phyloP scores from a whole-genome alignment of 768 basidiomycete genomes.

The Hygrocybe coccinea region DNA sequence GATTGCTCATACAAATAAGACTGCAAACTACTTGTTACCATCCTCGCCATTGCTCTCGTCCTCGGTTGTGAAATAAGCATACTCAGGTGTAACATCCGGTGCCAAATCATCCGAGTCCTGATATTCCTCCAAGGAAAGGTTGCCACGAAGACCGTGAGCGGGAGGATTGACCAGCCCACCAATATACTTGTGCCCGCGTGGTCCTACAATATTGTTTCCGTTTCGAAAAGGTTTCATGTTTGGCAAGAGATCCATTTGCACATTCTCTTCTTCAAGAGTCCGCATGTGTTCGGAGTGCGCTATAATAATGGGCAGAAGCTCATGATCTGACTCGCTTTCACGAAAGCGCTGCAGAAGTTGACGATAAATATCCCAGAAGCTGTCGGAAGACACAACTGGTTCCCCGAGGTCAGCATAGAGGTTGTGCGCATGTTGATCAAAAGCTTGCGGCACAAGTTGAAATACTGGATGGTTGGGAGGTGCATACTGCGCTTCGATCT shows the following conservation, averaged over 20 bases:
- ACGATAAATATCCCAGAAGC: background rate
- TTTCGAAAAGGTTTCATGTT: background rate
- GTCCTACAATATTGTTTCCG: background rate
- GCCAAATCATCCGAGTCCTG: background rate
- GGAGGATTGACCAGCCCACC: background rate
- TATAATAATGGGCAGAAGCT: background rate
- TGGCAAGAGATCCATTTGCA: background rate
- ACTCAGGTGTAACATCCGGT: background rate
- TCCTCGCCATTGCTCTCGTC: background rate
- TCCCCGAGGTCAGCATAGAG: no score
- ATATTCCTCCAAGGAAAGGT: no score
- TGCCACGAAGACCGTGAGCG: no score
- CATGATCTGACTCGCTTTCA: background rate
- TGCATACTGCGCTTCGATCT: constrained; percentile 24
- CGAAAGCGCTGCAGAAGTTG: background rate
- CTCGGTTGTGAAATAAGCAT: background rate
- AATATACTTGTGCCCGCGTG: background rate
- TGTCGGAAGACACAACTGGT: no score
- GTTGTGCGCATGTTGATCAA: no score
- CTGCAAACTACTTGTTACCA: background rate
- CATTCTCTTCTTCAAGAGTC: background rate
- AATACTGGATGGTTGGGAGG: constrained; percentile 32
- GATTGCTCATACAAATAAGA: background rate
- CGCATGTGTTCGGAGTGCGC: background rate
- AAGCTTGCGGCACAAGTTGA: constrained; percentile 28